Evolutionary conservation across 495 filamentous ascomycete genomes (phyloP), one percentile per base, ranked within the genome.

Genomic region (Lichenothelia convexa): DNA sequence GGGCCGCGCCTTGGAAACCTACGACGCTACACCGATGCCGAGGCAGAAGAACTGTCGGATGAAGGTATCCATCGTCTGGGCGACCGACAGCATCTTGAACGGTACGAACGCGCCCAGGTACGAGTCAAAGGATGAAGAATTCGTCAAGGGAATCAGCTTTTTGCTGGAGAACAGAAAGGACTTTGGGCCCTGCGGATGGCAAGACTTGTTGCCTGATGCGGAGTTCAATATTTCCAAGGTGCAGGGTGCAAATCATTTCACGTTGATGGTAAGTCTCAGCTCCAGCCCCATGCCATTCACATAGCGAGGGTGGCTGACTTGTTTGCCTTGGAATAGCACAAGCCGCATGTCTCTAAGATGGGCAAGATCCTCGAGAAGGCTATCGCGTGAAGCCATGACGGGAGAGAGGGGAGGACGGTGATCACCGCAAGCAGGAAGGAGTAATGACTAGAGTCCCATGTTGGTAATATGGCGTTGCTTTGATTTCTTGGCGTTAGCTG

Each of bases 241-340:
- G 36, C 34, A 54, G n/a, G 46, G 47, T n/a, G 54, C 44, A 11
- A 55, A 57, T 39, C 58, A 60, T 40, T 59, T 53, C 36, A 51
- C 45, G 9, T 54, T 60, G 48, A 53, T 59, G 50, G 41, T 35
- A 36, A 36, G 24, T 27, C 7, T 7, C 24, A 27, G 13, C 8
- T 7, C 24, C 24, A 13, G 24, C 24, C n/a, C n/a, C n/a, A n/a
- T n/a, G n/a, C n/a, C n/a, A n/a, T n/a, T n/a, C n/a, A n/a, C n/a
- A n/a, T n/a, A n/a, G n/a, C n/a, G n/a, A n/a, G n/a, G n/a, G n/a
- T n/a, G n/a, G n/a, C n/a, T n/a, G n/a, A n/a, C n/a, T n/a, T n/a
- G n/a, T n/a, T n/a, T n/a, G n/a, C n/a, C n/a, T n/a, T n/a, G n/a
- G n/a, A n/a, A n/a, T n/a, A n/a, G n/a, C n/a, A n/a, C n/a, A n/a